Evolutionary conservation across 2,329 filamentous ascomycete species (phyloP).

Genomic region (Trichoderma simmonsii): DNA sequence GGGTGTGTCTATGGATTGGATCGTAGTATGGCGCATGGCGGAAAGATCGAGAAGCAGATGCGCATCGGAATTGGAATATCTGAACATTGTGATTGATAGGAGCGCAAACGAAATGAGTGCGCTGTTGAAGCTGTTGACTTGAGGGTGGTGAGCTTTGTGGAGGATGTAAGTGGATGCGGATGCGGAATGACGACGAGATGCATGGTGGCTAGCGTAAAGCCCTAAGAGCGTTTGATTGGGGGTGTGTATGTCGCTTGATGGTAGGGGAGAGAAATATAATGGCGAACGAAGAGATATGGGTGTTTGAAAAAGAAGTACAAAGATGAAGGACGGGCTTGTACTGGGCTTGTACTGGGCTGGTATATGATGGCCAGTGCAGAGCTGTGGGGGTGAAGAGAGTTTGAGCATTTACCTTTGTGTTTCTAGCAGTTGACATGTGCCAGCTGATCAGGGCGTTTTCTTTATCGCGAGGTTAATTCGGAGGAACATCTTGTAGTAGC

Average conservation of each 20-base stretch:
- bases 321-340: too few species aligned
- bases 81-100: background rate
- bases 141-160: background rate
- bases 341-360: too few species aligned
- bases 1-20: background rate
- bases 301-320: background rate
- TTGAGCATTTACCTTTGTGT: background rate
- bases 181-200: background rate
- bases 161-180: background rate
- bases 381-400: too few species aligned
- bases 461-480: too few species aligned
- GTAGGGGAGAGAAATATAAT: too few species aligned
- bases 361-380: background rate
- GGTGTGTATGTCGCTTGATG: background rate
- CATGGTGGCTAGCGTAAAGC: background rate
- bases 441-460: background rate
- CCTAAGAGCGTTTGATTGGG: background rate
- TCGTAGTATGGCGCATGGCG: background rate
- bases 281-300: background rate
- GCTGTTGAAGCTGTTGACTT: background rate
- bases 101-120: background rate
- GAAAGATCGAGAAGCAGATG: background rate
- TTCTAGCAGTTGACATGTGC: background rate
- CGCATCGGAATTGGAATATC: background rate
- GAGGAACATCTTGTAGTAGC: too few species aligned